Conservation (phyloP, 208 protist genomes). For the Acanthamoeba lenticulata region DNA sequence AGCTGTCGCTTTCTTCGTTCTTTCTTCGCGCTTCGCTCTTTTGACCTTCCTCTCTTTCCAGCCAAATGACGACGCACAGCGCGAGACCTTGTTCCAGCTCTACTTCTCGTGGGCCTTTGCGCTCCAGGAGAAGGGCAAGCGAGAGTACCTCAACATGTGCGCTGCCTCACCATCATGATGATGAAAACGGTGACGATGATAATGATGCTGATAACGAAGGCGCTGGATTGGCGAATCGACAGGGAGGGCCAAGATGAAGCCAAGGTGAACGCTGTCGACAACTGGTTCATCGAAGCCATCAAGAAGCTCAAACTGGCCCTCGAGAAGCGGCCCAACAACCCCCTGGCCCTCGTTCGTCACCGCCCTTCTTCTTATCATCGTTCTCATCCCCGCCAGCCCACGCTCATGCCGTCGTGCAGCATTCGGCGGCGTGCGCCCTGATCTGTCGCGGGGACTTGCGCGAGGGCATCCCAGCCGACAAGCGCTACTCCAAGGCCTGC, state of each 20-base stretch:
- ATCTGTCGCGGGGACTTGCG: not conserved
- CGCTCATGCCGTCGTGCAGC: not conserved
- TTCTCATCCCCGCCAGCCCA: not conserved
- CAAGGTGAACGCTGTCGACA: not conserved
- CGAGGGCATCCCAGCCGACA: not conserved
- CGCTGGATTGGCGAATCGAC: not conserved
- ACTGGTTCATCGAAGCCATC: slow-evolving; percentile 1
- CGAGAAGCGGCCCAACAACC: not conserved
- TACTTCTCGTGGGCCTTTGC: slow-evolving; percentile 43
- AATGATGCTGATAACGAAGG: too few relatives aligned
- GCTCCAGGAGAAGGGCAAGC: slow-evolving; percentile 12
- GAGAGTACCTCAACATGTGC: slow-evolving; percentile 1
- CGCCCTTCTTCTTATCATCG: not conserved
- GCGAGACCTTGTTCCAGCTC: not conserved
- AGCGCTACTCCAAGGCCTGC: slow-evolving; percentile 16
- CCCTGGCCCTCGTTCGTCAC: not conserved
- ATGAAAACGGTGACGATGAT: too few relatives aligned
- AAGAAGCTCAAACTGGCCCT: slow-evolving; percentile 23
- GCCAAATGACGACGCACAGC: not conserved
- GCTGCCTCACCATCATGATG: not conserved
- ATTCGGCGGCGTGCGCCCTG: not conserved
- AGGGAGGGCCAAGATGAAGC: not conserved
- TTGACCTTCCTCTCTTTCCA: not conserved
- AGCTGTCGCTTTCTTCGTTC: not conserved
- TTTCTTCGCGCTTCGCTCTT: not conserved